phyloP scores from a whole-genome alignment of 164 flowering plant species.

The Litsea cubeba region DNA sequence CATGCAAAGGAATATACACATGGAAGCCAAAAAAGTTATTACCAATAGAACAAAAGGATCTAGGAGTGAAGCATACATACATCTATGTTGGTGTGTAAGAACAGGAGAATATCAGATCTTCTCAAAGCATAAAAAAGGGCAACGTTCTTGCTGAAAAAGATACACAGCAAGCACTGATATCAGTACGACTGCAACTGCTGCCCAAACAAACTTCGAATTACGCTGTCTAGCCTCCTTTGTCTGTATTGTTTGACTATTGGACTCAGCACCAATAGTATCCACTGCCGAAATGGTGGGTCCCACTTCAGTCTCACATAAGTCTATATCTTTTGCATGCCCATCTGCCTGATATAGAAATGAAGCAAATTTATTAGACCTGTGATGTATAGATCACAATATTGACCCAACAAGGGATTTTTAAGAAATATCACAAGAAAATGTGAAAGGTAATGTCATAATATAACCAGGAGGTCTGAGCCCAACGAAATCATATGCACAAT shows the following conservation, averaged over 20 bases:
- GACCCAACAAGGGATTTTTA: neutral
- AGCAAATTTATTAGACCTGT: neutral
- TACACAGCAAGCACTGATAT: conserved; percentile 36
- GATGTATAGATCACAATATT: too few relatives aligned
- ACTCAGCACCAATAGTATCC: neutral
- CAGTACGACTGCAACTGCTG: conserved; percentile 30
- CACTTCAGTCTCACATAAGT: conserved; percentile 16
- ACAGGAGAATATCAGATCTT: neutral
- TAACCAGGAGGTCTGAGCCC: neutral
- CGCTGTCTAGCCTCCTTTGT: conserved; percentile 51
- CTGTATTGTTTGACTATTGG: conserved; percentile 35
- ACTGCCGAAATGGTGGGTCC: conserved; percentile 13
- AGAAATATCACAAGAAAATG: neutral
- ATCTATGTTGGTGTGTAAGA: neutral
- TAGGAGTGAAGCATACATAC: neutral
- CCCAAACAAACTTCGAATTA: conserved; percentile 33
- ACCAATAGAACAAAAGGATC: neutral
- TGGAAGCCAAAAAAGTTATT: neutral
- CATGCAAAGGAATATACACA: neutral
- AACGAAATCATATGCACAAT: neutral
- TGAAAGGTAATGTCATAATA: too few relatives aligned
- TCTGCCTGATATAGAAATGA: conserved; percentile 25
- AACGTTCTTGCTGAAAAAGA: conserved; percentile 18
- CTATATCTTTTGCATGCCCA: conserved; percentile 9
- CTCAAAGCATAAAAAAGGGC: neutral